Evolutionary conservation across 2,329 filamentous ascomycete genomes (phyloP).

Genomic region (Tricladium varicosporioides): DNA sequence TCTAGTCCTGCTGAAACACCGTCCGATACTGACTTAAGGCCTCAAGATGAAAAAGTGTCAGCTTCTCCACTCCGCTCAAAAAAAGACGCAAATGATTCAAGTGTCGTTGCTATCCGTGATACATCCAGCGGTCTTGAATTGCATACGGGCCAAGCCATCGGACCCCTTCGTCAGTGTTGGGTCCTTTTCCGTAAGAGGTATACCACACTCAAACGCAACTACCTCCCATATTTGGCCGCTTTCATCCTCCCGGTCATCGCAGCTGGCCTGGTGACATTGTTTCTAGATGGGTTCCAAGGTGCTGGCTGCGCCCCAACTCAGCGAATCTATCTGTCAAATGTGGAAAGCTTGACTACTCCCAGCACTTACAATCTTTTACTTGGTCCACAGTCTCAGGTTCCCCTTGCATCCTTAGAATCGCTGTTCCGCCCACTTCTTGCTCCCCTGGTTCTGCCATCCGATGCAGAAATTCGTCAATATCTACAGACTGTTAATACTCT

Average conservation of each 20-base stretch:
- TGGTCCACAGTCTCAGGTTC: constrained; percentile 45
- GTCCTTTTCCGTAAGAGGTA: constrained; percentile 77
- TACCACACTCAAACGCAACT: constrained; percentile 76
- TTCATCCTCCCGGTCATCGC: constrained; percentile 77
- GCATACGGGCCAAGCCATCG: constrained; percentile 66
- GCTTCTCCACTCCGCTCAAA: background rate
- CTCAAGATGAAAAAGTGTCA: constrained; percentile 12
- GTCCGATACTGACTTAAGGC: constrained; percentile 12
- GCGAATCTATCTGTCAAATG: constrained; percentile 41
- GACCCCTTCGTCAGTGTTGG: constrained; percentile 66
- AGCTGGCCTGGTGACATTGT: constrained; percentile 75
- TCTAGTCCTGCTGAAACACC: constrained; percentile 14
- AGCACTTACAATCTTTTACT: constrained; percentile 33
- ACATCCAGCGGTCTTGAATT: constrained; percentile 45
- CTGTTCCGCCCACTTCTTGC: constrained; percentile 26
- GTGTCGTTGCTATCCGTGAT: background rate
- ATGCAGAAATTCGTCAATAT: constrained; percentile 14
- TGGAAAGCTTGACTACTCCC: constrained; percentile 25
- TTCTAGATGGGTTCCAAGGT: constrained; percentile 57
- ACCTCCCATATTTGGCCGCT: constrained; percentile 71
- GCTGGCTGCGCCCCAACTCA: constrained; percentile 51
- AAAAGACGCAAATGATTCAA: background rate
- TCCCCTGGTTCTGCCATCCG: constrained; percentile 19
- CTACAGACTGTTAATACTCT: constrained; percentile 55
- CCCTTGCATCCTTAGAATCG: constrained; percentile 22